phyloP scores from a whole-genome alignment of 1,284 basidiomycete species.

The Tilletia setariae region DNA sequence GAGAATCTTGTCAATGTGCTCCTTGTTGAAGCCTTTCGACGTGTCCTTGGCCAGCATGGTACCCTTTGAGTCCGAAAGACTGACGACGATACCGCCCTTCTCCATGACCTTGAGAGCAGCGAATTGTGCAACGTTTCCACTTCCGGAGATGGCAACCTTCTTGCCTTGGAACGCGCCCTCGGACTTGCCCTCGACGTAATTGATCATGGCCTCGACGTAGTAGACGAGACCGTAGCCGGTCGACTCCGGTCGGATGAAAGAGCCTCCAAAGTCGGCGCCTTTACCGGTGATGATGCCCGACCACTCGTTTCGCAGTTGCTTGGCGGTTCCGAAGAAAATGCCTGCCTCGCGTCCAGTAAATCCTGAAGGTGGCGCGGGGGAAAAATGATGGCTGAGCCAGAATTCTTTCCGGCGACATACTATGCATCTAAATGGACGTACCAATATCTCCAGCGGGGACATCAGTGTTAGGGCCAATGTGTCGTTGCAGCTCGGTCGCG shows the following conservation, averaged over 20 bases:
- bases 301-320: conserved; percentile 72
- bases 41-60: conserved; percentile 62
- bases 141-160: conserved; percentile 68
- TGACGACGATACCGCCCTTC: conserved; percentile 70
- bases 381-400: too few relatives aligned
- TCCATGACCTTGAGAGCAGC: conserved; percentile 76
- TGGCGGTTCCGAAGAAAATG: conserved; percentile 60
- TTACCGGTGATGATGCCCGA: conserved; percentile 75
- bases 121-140: conserved; percentile 71
- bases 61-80: conserved; percentile 76
- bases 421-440: too few relatives aligned
- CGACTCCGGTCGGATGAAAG: conserved; percentile 44
- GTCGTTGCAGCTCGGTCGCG: conserved; percentile 36
- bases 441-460: conserved; percentile 76
- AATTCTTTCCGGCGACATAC: too few relatives aligned
- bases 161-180: conserved; percentile 59
- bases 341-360: conserved; percentile 30
- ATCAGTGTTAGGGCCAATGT: conserved; percentile 64
- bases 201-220: conserved; percentile 68
- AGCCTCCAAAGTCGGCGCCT: conserved; percentile 66
- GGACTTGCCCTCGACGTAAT: conserved; percentile 50
- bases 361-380: background rate
- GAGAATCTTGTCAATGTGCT: conserved; percentile 54
- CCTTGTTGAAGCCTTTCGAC: conserved; percentile 57
- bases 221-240: conserved; percentile 72